These are phyloP conservation scores for Fraxinus greggii DNA, from an alignment of 305 asterid genomes.

Conservation along the genomic window DNA sequence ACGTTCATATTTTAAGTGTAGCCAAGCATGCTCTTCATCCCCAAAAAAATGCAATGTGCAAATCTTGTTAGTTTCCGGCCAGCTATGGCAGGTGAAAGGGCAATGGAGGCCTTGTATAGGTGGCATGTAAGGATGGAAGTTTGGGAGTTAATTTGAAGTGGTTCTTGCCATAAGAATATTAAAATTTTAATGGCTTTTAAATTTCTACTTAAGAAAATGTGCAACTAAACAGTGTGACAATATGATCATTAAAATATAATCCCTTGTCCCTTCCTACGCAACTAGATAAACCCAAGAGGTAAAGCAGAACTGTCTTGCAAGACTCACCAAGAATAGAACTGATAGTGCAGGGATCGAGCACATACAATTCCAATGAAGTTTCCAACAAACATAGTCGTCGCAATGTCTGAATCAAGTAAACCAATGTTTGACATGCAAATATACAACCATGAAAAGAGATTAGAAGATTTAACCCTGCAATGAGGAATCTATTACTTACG, in stretches of 20 bases:
- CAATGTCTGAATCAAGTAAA: conserved; percentile 55
- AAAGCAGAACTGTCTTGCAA: background rate
- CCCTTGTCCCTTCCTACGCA: background rate
- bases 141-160: background rate
- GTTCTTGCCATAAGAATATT: background rate
- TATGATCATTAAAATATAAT: background rate
- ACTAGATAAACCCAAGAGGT: background rate
- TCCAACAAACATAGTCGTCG: conserved; percentile 58
- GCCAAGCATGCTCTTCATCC: background rate
- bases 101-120: background rate
- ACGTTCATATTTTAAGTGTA: background rate
- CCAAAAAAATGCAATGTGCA: background rate
- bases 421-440: conserved; percentile 13
- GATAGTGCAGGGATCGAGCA: conserved; percentile 94
- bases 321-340: conserved; percentile 85
- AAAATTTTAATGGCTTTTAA: background rate
- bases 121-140: background rate
- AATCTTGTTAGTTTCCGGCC: background rate
- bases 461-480: background rate
- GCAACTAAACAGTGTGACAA: background rate
- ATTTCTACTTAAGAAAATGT: background rate
- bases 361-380: conserved; percentile 40
- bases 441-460: background rate
- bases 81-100: background rate
- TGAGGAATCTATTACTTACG: conserved; percentile 46